Conservation (phyloP, 2,329 filamentous ascomycete genomes). For the Albifimbria verrucaria region DNA sequence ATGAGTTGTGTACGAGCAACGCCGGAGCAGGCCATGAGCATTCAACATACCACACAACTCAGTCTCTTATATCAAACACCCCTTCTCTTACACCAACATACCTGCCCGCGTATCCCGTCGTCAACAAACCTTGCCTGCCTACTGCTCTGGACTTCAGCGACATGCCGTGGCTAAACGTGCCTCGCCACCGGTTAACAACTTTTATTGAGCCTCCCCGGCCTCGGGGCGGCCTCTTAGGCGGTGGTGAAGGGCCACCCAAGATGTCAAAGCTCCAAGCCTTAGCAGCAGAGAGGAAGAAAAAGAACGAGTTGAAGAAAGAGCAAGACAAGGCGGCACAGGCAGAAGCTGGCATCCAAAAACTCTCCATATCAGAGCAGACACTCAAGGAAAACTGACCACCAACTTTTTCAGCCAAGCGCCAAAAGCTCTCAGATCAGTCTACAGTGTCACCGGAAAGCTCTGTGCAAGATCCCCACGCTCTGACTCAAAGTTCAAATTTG, state of each 20-base stretch:
- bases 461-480: neutral
- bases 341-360: conserved; percentile 24
- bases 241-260: conserved; percentile 63
- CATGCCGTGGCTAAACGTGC: conserved; percentile 79
- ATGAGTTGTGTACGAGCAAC: conserved; percentile 20
- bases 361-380: conserved; percentile 25
- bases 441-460: neutral
- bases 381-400: conserved; percentile 24
- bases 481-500: neutral
- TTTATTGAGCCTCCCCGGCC: conserved; percentile 56
- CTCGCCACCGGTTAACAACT: conserved; percentile 60
- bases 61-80: too few relatives aligned
- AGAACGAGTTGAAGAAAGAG: conserved; percentile 60
- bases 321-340: conserved; percentile 19
- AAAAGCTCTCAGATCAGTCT: conserved; percentile 13
- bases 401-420: conserved; percentile 17
- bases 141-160: conserved; percentile 70
- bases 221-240: conserved; percentile 72
- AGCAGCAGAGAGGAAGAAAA: conserved; percentile 82
- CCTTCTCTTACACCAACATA: too few relatives aligned
- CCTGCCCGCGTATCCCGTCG: conserved; percentile 10
- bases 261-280: conserved; percentile 89
- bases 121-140: conserved; percentile 17
- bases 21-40: conserved; percentile 28
- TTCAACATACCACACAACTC: conserved; percentile 4